Conservation (phyloP, 495 filamentous ascomycete genomes). For the Mytilinidion resinicola region DNA sequence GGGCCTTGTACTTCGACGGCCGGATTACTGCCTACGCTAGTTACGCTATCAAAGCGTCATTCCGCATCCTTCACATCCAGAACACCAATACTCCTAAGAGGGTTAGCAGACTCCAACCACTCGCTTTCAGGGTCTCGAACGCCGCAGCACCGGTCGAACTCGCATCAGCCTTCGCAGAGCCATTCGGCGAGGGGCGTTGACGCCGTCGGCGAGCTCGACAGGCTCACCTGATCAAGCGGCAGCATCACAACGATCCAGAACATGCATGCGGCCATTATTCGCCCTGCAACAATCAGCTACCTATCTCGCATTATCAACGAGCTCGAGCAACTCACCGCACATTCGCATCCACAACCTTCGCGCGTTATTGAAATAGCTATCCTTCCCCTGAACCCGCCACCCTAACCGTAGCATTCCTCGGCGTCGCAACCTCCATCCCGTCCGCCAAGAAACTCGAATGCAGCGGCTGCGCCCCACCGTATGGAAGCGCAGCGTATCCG, state of each 20-base stretch:
- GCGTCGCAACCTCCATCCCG: conserved; percentile 22
- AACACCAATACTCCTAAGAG: not conserved
- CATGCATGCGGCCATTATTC: conserved; percentile 37
- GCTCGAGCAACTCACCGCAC: conserved; percentile 20
- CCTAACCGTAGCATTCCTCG: conserved; percentile 25
- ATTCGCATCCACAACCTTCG: conserved; percentile 31
- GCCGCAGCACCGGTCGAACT: not conserved
- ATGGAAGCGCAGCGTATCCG: conserved; percentile 25
- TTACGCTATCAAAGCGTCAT: no score
- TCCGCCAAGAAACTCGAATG: conserved; percentile 31
- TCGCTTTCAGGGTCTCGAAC: not conserved
- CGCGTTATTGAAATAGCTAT: conserved; percentile 36
- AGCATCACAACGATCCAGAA: conserved; percentile 31
- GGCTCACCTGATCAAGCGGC: conserved; percentile 11
- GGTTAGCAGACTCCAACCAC: not conserved
- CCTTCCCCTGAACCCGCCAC: conserved; percentile 21
- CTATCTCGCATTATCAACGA: not conserved
- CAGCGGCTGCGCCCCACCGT: conserved; percentile 25
- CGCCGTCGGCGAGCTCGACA: conserved; percentile 2
- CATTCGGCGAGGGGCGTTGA: not conserved
- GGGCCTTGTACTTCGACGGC: no score
- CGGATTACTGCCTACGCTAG: no score
- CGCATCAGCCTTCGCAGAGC: not conserved
- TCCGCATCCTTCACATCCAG: not conserved
- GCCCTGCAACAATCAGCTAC: conserved; percentile 11